A percentile compares a stretch with the other conserved stretches of the same genome.
Conservation (phyloP, 2,329 filamentous ascomycete species). For the Trichophyton equinum region DNA sequence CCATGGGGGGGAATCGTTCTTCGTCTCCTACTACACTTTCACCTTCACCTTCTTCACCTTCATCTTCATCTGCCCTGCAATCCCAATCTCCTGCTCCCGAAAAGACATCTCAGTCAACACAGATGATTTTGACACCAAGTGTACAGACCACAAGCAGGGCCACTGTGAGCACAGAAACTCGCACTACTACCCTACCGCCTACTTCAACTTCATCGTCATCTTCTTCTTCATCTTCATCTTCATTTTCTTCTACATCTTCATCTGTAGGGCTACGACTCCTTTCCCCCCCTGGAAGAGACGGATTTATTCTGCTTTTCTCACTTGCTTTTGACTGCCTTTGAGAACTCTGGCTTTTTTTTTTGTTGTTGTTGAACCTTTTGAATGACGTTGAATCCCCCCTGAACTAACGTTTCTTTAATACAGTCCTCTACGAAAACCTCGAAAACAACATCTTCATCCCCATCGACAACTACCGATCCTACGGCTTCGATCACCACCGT, state of each 20-base stretch:
- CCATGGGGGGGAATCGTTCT: too few relatives aligned
- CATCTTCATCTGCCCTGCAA: background rate
- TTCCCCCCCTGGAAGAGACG: background rate
- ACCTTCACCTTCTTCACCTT: background rate
- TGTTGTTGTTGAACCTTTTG: too few relatives aligned
- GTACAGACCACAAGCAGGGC: slow-evolving; percentile 3
- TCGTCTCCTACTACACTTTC: too few relatives aligned
- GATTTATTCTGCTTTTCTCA: background rate
- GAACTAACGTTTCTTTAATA: background rate
- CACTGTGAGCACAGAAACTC: background rate
- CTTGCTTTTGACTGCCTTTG: background rate
- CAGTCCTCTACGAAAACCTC: slow-evolving; percentile 10
- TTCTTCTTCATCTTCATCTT: background rate
- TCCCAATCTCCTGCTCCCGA: background rate
- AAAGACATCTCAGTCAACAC: background rate
- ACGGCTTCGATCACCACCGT: slow-evolving; percentile 12
- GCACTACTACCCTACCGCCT: slow-evolving; percentile 8
- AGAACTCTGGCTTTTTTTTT: background rate
- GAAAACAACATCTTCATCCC: slow-evolving; percentile 8
- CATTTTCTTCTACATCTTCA: background rate
- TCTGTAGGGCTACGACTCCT: background rate
- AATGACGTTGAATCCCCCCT: background rate
- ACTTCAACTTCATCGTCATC: background rate
- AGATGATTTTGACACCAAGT: slow-evolving; percentile 6
- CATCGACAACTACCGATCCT: slow-evolving; percentile 1